phyloP scores from a whole-genome alignment of 2,329 filamentous ascomycete species.

The Pestalotiopsis sp. region DNA sequence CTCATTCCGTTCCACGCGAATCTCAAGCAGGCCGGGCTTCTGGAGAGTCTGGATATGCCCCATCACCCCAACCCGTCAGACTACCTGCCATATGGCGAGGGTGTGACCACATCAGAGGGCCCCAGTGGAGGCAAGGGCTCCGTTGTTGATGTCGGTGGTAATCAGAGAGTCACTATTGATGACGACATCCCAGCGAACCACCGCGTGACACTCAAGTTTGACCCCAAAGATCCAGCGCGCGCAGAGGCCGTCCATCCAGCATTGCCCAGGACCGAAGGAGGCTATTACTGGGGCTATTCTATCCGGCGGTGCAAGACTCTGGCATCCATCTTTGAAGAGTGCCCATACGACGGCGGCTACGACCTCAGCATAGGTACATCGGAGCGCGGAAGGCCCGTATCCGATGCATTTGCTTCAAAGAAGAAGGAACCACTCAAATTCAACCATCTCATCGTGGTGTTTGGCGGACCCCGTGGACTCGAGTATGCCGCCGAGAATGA shows the following conservation, averaged over 20 bases:
- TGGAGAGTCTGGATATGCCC: constrained; percentile 82
- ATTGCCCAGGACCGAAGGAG: constrained; percentile 71
- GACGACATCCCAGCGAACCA: constrained; percentile 69
- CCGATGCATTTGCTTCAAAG: constrained; percentile 46
- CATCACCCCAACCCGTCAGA: constrained; percentile 78
- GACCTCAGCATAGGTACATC: constrained; percentile 84
- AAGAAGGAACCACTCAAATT: constrained; percentile 46
- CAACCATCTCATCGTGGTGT: constrained; percentile 75
- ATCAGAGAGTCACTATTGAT: constrained; percentile 57
- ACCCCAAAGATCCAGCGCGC: constrained; percentile 42
- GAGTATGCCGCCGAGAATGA: constrained; percentile 73
- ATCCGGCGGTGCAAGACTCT: constrained; percentile 69
- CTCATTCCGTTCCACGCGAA: constrained; percentile 82
- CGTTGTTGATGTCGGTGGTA: constrained; percentile 60
- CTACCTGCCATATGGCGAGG: constrained; percentile 80
- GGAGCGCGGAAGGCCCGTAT: constrained; percentile 66
- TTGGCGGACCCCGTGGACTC: constrained; percentile 79
- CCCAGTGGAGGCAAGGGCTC: constrained; percentile 46
- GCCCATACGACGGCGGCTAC: constrained; percentile 75
- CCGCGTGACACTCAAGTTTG: constrained; percentile 73
- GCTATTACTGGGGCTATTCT: constrained; percentile 86
- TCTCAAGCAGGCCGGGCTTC: constrained; percentile 69
- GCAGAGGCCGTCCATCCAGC: constrained; percentile 69
- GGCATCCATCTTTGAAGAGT: constrained; percentile 77
- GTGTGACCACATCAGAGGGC: constrained; percentile 59